Evolutionary conservation across 495 filamentous ascomycete species (phyloP), one percentile per base, ranked within the genome.

Genomic region (Penicillium cinerascens): DNA sequence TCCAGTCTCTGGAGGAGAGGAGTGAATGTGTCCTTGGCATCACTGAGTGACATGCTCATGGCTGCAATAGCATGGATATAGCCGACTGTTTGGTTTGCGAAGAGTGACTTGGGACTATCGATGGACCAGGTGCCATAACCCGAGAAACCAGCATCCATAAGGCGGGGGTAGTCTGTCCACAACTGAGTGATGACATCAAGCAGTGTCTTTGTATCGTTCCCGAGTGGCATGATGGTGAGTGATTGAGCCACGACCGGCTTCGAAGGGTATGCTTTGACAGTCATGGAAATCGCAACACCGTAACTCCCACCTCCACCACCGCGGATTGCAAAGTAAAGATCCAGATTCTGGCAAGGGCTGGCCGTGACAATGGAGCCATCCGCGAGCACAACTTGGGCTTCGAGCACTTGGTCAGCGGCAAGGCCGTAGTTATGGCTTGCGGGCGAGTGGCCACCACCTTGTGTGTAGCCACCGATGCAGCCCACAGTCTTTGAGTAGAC

Each of bases 251-350:
- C 44, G 0, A 64, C 39, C 17, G 51, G 51, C 7, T 55, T 52
- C 2, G 51, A 51, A 4, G 74, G 67, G 55, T 73, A 69, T 6
- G 68, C 67, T 56, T 75, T 76, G 46, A 76, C 52, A 4, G 69
- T 75, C 37, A 72, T 58, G 26, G 67, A 70, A 37, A 72, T 55
- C 9, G 78, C 71, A 17, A 79, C 65, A 35, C 69, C 77, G 51
- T 74, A 80, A 45, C 66, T 78, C 18, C 76, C 73, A 22, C 66
- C 64, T 11, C 78, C 78, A 8, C 67, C 69, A 27, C 60, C 51
- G 6, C 81, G 73, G 20, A 83, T 60, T 9, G 74, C 74, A 25
- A 69, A 82, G 67, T 81, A 85, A n/a, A 85, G 74, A 42, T 85
- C 82, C 0, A 71, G 27, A 54, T 84, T 72, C 40, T 73, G 63